Evolutionary conservation across 108 stramenopile species (phyloP).

Genomic region (Pseudonitzschia delicatissima): DNA sequence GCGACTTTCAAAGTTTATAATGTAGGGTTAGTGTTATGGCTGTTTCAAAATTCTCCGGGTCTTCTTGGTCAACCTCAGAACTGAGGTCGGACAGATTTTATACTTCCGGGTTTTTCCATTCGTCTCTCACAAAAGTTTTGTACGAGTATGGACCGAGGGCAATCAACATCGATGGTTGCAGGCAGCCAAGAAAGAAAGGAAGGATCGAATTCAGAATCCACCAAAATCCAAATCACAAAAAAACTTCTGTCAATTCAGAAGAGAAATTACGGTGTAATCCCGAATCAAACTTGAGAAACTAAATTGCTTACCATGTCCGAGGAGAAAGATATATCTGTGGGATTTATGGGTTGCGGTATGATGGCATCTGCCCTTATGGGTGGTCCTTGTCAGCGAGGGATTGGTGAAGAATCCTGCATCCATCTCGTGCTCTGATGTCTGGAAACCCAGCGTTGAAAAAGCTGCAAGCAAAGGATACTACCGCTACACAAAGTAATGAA

Average conservation of each 20-base stretch:
- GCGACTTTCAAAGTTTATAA: no score
- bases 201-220: no score
- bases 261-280: background rate
- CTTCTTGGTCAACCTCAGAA: no score
- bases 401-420: slow-evolving; percentile 39
- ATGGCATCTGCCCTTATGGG: slow-evolving; percentile 83
- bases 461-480: slow-evolving; percentile 61
- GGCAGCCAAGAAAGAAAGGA: no score
- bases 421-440: slow-evolving; percentile 68
- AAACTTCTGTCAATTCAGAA: background rate
- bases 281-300: background rate
- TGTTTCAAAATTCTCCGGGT: no score
- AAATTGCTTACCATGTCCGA: background rate
- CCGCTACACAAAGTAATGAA: slow-evolving; percentile 51
- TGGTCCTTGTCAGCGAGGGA: slow-evolving; percentile 56
- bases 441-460: slow-evolving; percentile 45
- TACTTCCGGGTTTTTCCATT: no score
- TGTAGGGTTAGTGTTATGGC: no score
- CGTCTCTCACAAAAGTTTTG: no score
- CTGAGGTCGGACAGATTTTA: no score
- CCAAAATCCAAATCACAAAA: no score
- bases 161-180: no score
- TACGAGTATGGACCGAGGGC: no score
- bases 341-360: slow-evolving; percentile 83
- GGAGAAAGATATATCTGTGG: slow-evolving; percentile 38